phyloP scores from a whole-genome alignment of 306 rosid genomes.

The Quercus robur region DNA sequence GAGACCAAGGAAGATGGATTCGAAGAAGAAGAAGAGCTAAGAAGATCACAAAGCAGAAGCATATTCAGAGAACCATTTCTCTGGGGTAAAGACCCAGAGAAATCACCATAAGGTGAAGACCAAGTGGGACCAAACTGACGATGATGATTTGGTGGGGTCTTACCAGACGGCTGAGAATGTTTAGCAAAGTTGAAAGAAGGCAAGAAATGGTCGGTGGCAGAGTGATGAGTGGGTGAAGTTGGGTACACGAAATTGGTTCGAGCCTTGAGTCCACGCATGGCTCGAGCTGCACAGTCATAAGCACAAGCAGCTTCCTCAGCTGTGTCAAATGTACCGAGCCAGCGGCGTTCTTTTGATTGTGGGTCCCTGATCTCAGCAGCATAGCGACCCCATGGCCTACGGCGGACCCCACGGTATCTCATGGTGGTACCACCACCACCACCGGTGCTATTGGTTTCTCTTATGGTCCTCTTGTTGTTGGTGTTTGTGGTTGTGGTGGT shows the following conservation, averaged over 20 bases:
- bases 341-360: conserved; percentile 75
- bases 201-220: conserved; percentile 20
- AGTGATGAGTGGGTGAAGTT: conserved; percentile 24
- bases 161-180: conserved; percentile 18
- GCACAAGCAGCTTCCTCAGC: conserved; percentile 98
- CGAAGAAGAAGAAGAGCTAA: conserved; percentile 20
- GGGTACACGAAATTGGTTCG: conserved; percentile 82
- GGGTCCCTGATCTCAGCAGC: conserved; percentile 99
- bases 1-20: conserved; percentile 19
- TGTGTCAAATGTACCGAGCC: conserved; percentile 97
- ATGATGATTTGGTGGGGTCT: conserved; percentile 6
- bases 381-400: conserved; percentile 97
- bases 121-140: conserved; percentile 22
- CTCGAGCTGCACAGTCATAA: conserved; percentile 91
- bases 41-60: conserved; percentile 50
- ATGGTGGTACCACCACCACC: not conserved
- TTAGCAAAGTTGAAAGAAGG: conserved; percentile 35
- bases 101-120: no score
- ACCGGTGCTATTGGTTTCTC: conserved; percentile 26
- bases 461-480: conserved; percentile 31
- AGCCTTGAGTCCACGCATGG: conserved; percentile 90
- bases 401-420: conserved; percentile 92
- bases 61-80: conserved; percentile 39
- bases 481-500: not conserved
- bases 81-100: conserved; percentile 1